Base-by-base conservation (phyloP, 164 flowering plant species). In the Vitis cinerea region DNA sequence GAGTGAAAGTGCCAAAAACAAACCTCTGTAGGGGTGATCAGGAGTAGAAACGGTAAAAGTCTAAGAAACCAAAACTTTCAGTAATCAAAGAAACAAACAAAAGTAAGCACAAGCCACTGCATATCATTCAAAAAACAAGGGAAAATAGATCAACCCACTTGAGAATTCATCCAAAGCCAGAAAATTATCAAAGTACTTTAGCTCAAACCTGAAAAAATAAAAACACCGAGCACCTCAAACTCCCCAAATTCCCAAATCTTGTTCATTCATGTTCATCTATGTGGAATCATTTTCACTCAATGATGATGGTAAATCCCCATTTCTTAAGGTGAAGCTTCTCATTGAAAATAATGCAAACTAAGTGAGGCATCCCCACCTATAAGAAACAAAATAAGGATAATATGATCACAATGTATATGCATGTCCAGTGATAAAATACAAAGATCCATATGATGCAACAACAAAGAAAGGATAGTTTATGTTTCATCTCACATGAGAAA, bases 21-120 rank as follows among this genome's bases (percentile, higher is more conserved):
- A 68, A 87, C 97, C 97, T 94, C 97, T 88, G 50, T 94, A 97
- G 50, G 97, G 98, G 72, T 92, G 98, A 75, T 94, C 97, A 50
- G 97, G 19, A 19, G 93, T 85, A 59, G 92, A 58, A 63, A 90
- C 98, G 91, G 90, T 73, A 81, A 74, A 2, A 73, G 12, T 19
- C 27, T 31, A 53, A 23, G 23, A 50, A 15, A 64, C 7, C 44
- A 31, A 31, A 4, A 31, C 44, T 31, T 6, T 31, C 3, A 31
- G 23, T 31, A 4, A 31, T 31, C 44, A 29, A 67, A 68, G 10
- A 12, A 62, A 58, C 14, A 16, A 44, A 6, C 27, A n/a, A 49
- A 55, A 53, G 56, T 7, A 50, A n/a, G 49, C 13, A 3, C 10
- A 62, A 53, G 3, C 53, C 44, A 64, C 17, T 27, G 1, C 17